Conservation (phyloP, 768 basidiomycete species). For the Scleroderma bovista region DNA sequence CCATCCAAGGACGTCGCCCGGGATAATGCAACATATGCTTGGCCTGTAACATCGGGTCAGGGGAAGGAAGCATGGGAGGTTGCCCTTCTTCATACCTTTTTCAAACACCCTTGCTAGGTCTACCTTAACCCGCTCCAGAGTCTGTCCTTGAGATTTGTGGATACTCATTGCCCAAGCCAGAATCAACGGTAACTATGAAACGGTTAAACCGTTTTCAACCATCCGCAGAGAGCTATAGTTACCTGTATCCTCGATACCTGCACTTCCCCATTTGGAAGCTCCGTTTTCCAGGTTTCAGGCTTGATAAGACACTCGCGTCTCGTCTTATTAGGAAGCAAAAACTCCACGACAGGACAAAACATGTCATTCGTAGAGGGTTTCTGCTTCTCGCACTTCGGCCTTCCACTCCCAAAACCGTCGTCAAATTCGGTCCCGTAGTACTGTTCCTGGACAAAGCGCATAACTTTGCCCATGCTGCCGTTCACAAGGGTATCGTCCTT, state of each 20-base stretch:
- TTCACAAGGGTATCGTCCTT: conserved; percentile 88
- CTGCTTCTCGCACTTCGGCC: conserved; percentile 28
- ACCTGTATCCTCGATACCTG: conserved; percentile 81
- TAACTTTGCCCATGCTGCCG: conserved; percentile 84
- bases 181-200: conserved; percentile 70
- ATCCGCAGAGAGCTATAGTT: conserved; percentile 12
- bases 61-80: not conserved
- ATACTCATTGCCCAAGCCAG: conserved; percentile 98
- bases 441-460: conserved; percentile 61
- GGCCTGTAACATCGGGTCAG: conserved; percentile 42
- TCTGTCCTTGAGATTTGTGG: conserved; percentile 98
- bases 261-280: conserved; percentile 80
- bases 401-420: conserved; percentile 30
- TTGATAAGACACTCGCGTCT: conserved; percentile 51
- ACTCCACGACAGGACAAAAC: conserved; percentile 73
- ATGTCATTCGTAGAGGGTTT: conserved; percentile 26
- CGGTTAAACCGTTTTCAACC: not conserved
- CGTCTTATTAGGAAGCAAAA: conserved; percentile 54
- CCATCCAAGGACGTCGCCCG: conserved; percentile 84
- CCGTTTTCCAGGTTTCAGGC: conserved; percentile 81
- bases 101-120: conserved; percentile 92
- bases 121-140: conserved; percentile 90
- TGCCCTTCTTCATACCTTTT: conserved; percentile 55
- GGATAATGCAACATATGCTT: conserved; percentile 88
- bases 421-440: conserved; percentile 40